A percentile compares a stretch with the other conserved stretches of the same genome.
phyloP scores from a whole-genome alignment of 768 basidiomycete genomes.

The Hygrophoropsis aurantiaca region DNA sequence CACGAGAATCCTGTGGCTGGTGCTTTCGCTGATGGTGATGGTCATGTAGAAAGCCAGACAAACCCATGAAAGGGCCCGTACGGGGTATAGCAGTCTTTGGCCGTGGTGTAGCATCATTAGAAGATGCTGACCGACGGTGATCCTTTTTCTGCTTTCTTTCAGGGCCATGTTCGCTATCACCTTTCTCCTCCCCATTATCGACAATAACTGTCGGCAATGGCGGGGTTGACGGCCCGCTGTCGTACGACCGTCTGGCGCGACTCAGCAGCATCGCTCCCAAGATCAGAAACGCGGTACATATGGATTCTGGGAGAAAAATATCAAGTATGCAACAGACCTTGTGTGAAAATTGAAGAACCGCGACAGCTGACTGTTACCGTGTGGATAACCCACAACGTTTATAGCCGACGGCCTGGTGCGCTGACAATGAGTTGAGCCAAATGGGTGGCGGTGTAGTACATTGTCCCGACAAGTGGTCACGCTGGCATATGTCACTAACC shows the following conservation, averaged over 20 bases:
- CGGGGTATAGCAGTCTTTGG: constrained; percentile 33
- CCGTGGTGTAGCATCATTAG: constrained; percentile 51
- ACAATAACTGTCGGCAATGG: constrained; percentile 1
- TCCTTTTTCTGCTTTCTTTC: constrained; percentile 12
- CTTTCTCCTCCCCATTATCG: constrained; percentile 9
- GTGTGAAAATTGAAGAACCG: too few species aligned
- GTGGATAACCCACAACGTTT: too few species aligned
- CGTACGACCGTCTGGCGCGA: constrained; percentile 18
- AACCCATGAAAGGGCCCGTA: constrained; percentile 16
- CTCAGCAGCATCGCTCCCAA: constrained; percentile 19
- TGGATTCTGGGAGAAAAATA: too few species aligned
- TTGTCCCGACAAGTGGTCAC: too few species aligned
- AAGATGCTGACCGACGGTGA: constrained; percentile 37
- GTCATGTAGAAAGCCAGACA: constrained; percentile 13
- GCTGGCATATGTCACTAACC: too few species aligned
- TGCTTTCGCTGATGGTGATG: constrained; percentile 5
- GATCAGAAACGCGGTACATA: too few species aligned
- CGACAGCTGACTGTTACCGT: too few species aligned
- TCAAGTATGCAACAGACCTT: too few species aligned
- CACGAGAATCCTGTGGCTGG: constrained; percentile 5
- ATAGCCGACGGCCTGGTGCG: too few species aligned
- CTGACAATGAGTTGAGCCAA: too few species aligned
- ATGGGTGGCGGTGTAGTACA: too few species aligned
- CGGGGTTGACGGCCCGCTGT: constrained; percentile 20
- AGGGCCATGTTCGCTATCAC: constrained; percentile 6